Evolutionary conservation across 2,329 filamentous ascomycete species (phyloP), one percentile per base, ranked within the genome.

Genomic region (Lachnellula arida): DNA sequence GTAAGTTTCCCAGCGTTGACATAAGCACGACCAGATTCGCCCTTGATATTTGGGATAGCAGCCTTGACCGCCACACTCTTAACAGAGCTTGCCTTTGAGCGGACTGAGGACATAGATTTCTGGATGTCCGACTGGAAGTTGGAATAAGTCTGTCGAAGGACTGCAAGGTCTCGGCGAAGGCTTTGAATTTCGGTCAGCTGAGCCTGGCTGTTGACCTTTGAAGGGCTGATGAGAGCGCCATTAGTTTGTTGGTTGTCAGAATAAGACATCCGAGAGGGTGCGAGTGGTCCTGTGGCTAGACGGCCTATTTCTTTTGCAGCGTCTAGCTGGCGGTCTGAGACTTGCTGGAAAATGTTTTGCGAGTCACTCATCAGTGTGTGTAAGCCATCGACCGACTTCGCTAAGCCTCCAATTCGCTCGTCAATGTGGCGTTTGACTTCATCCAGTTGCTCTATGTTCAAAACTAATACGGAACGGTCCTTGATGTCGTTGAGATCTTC

Each of bases 391-490:
- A 99, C 85, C 32, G 96, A 81, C 55, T 85, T 83, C 62, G 87
- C 89, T 49, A 99, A 77, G 6, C 87, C 85, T 9, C 87, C 86
- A 50, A 99, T 79, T 43, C 92, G 91, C 62, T 99, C 93, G 61
- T 99, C 94, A 62, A 99, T 91, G 68, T 97, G 94, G 49, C 86
- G 86, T 74, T 97, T 97, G 39, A 99, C 92, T 72, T 99, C 94
- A 69, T 99, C 94, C 4, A 99, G 80, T 15, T 87, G 83, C 68
- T 99, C 94, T 1, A 97, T 81, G 65, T 99, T 99, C 43, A 99
- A 77, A 0, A 94, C 95, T n/a, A 99, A 78, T 0, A 99, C 94
- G 1, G 91, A 91, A 32, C 93, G 84, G 70, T 99, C 94, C 73
- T 96, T 97, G 66, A 99, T 89, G 69, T 99, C 94, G 17, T 79